Evolutionary conservation across 495 filamentous ascomycete species (phyloP), one percentile per base, ranked within the genome.

Genomic region (Baudoinia panamericana): DNA sequence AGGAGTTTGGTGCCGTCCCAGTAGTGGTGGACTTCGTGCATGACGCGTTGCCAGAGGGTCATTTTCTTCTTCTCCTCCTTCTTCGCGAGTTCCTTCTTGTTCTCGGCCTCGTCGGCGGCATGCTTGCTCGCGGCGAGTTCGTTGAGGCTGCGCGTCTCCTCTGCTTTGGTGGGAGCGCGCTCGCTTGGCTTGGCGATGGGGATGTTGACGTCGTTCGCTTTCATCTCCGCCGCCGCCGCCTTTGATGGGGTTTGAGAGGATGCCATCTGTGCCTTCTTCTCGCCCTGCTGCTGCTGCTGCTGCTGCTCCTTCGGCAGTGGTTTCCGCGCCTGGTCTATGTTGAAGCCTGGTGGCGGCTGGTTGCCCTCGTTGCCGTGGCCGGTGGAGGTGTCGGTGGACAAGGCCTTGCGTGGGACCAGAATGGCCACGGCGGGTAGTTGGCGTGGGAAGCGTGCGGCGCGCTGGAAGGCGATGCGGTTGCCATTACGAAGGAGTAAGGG

Each of bases 1-100:
- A 99, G 69, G 47, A 99, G 67, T 62, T 99, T 99, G n/a, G 87
- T 99, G 26, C 90, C 90, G 69, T 99, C 90, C 90, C 90, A 96
- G 65, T 96, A 99, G 59, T 99, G 90, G 45, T 78, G 72, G 12
- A 68, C 67, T 57, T 96, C 90, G 56, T 83, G 82, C 70, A 93
- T 96, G 52, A 96, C 71, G 66, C 85, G 93, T 56, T 95, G 84
- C 59, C 72, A 76, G 3, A 96, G 27, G 0, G 92, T 93, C 64
- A 93, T 64, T 51, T 90, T 92, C 64, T 80, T 81, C 57, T 78
- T 68, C 42, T 81, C 81, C 57, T 85, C 80, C 59, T 88, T 84
- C 60, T 77, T 75, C 40, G 73, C 73, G 15, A 59, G 61, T 8
- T 51, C 29, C 30, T 61, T 54, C 51, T 72, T 73, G 54, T 74